Evolutionary conservation across 176 grass and related monocot genomes (phyloP).

Genomic region (Pharus latifolius): DNA sequence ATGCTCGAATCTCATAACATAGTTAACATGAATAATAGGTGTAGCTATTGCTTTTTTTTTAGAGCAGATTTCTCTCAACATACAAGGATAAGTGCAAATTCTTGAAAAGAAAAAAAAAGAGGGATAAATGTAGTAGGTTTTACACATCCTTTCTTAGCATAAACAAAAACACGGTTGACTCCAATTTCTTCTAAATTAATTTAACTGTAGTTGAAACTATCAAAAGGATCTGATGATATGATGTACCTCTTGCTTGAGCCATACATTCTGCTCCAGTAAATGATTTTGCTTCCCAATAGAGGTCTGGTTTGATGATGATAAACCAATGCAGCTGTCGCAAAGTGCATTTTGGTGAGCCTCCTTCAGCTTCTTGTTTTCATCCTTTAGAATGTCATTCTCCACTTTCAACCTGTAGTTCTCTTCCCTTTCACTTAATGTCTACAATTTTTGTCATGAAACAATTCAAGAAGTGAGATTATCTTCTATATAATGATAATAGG

Average conservation of each 20-base stretch:
- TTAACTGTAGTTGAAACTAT: not conserved
- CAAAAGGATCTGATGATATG: not conserved
- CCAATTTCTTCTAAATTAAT: not conserved
- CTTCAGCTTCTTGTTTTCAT: constrained; percentile 34
- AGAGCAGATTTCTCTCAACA: too few relatives aligned
- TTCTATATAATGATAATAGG: too few relatives aligned
- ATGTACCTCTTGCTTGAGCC: constrained; percentile 44
- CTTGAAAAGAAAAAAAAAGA: not conserved
- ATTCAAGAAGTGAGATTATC: too few relatives aligned
- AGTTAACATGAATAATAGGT: not conserved
- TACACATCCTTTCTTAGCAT: too few relatives aligned
- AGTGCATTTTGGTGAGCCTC: not conserved
- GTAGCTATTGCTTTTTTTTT: not conserved
- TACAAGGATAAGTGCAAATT: too few relatives aligned
- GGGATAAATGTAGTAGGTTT: too few relatives aligned
- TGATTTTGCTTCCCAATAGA: constrained; percentile 20
- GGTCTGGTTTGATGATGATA: not conserved
- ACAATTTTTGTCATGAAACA: constrained; percentile 5
- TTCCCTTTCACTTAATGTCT: constrained; percentile 36
- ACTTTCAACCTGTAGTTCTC: constrained; percentile 44
- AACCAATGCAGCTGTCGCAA: constrained; percentile 22
- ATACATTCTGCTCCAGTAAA: constrained; percentile 6
- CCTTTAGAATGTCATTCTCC: constrained; percentile 38
- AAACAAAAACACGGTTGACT: too few relatives aligned
- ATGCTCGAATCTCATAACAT: not conserved